Conservation (phyloP, 2,329 filamentous ascomycete genomes). For the Scortechinia acanthostroma region DNA sequence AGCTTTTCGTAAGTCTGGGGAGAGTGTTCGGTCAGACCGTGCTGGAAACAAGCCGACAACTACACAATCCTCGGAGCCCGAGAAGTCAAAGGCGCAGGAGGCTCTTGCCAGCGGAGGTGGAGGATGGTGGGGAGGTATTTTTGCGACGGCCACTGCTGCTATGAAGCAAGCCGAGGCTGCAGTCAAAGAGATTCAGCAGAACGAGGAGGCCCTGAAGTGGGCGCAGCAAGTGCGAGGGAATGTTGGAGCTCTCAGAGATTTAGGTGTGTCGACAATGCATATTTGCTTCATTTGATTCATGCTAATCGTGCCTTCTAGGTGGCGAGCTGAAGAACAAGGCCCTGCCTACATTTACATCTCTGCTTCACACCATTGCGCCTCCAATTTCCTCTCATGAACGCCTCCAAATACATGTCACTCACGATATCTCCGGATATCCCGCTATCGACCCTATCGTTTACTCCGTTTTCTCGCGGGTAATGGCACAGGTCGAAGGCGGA, state of each 20-base stretch:
- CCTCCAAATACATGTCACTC: constrained; percentile 92
- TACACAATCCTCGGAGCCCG: neutral
- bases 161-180: constrained; percentile 65
- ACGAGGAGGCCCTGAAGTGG: constrained; percentile 94
- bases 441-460: constrained; percentile 90
- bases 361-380: constrained; percentile 89
- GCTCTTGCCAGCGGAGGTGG: constrained; percentile 36
- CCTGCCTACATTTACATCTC: constrained; percentile 86
- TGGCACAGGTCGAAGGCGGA: constrained; percentile 97
- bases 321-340: constrained; percentile 81
- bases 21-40: neutral
- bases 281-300: neutral
- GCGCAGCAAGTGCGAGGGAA: constrained; percentile 89
- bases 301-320: constrained; percentile 41
- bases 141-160: constrained; percentile 57
- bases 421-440: constrained; percentile 90
- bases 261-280: constrained; percentile 50
- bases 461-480: constrained; percentile 84
- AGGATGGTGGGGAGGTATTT: constrained; percentile 82
- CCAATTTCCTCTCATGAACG: constrained; percentile 96
- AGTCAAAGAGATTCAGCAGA: constrained; percentile 90
- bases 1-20: neutral
- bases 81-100: neutral
- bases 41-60: neutral
- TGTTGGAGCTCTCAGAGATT: constrained; percentile 67